Percentiles rank a stretch among this genome's conserved stretches.
phyloP scores from a whole-genome alignment of 2,329 filamentous ascomycete species.

The Aspergillus japonicus region DNA sequence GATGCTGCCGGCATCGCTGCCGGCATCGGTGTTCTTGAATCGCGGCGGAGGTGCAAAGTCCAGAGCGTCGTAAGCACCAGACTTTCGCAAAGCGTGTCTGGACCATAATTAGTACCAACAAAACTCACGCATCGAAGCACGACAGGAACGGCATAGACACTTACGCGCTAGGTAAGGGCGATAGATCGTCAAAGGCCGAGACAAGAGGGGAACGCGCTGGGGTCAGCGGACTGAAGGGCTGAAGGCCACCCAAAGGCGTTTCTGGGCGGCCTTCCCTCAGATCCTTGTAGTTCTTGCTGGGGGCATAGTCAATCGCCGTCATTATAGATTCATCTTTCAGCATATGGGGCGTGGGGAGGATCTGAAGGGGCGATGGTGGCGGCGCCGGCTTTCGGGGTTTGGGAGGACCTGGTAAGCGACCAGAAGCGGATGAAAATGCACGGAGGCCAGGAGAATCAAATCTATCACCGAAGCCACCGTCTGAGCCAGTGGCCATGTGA shows the following conservation, averaged over 20 bases:
- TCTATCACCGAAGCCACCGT: conserved; percentile 33
- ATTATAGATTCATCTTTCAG: conserved; percentile 79
- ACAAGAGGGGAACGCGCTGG: conserved; percentile 74
- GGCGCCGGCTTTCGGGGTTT: conserved; percentile 61
- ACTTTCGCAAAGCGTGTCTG: conserved; percentile 51
- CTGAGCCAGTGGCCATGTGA: conserved; percentile 49
- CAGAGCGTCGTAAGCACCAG: conserved; percentile 48
- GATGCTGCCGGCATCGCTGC: conserved; percentile 49
- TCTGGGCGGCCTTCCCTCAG: conserved; percentile 66
- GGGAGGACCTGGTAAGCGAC: conserved; percentile 42
- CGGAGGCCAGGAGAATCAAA: conserved; percentile 50
- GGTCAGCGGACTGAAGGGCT: conserved; percentile 72
- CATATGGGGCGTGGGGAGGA: conserved; percentile 81
- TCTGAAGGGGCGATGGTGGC: conserved; percentile 70
- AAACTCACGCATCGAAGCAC: not conserved
- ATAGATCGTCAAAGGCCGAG: conserved; percentile 82
- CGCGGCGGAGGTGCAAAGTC: conserved; percentile 52
- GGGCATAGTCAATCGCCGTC: conserved; percentile 77
- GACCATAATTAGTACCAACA: conserved; percentile 19
- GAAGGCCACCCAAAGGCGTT: conserved; percentile 56
- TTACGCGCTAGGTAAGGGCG: conserved; percentile 86
- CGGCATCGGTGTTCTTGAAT: conserved; percentile 44
- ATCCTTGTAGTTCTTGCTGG: conserved; percentile 66
- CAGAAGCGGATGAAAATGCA: conserved; percentile 64
- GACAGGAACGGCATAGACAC: conserved; percentile 40